A percentile compares a stretch with the other conserved stretches of the same genome.
phyloP scores from a whole-genome alignment of 164 flowering plant species.

The Vitis rotundifolia region DNA sequence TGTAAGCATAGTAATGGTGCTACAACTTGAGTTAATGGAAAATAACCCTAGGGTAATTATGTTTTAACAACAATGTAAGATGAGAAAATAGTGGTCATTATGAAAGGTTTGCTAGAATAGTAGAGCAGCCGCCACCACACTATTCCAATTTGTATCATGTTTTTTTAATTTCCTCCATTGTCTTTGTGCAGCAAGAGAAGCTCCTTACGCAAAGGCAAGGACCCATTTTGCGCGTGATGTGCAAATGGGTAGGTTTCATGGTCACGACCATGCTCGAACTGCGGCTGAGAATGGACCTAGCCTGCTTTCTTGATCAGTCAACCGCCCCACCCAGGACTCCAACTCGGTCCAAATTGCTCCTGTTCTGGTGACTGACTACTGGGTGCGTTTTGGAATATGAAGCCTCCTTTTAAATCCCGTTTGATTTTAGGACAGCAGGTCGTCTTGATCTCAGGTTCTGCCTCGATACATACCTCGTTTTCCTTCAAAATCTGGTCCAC shows the following conservation, averaged over 20 bases:
- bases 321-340: neutral
- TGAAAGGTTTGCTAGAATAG: neutral
- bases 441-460: neutral
- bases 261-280: constrained; percentile 56
- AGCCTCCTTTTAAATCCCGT: neutral
- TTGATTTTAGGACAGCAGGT: neutral
- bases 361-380: neutral
- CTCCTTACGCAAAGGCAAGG: constrained; percentile 95
- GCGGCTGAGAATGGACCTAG: constrained; percentile 85
- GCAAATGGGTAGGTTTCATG: constrained; percentile 69
- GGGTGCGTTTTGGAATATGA: neutral
- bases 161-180: too few relatives aligned
- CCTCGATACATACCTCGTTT: neutral
- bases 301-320: constrained; percentile 58
- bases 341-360: neutral
- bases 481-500: neutral
- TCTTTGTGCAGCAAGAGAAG: constrained; percentile 77
- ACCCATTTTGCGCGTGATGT: constrained; percentile 85
- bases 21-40: too few relatives aligned
- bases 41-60: too few relatives aligned
- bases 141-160: too few relatives aligned
- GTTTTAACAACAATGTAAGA: neutral
- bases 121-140: neutral
- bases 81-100: neutral
- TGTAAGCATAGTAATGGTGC: too few relatives aligned